Conservation (phyloP, 306 rosid genomes). For the Trichosanthes cucumerina region DNA sequence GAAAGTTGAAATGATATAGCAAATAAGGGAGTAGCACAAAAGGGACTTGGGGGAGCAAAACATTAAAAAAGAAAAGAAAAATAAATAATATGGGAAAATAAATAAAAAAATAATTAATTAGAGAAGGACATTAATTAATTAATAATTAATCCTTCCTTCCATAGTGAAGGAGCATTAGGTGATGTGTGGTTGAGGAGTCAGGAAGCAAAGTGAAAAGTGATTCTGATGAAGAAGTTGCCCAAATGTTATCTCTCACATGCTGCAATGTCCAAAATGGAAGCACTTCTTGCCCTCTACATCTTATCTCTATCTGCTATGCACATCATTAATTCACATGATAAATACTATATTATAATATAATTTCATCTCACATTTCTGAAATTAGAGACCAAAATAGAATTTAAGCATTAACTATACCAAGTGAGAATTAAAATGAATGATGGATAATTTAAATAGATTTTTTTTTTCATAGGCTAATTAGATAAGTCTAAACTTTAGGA, state of each 20-base stretch:
- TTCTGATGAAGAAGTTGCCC: constrained; percentile 50
- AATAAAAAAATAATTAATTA: constrained; percentile 10
- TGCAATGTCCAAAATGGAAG: constrained; percentile 80
- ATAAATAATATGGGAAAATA: not conserved
- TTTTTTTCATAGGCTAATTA: too few relatives aligned
- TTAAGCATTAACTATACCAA: too few relatives aligned
- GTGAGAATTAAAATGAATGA: too few relatives aligned
- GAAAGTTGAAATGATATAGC: not conserved
- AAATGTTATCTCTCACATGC: constrained; percentile 83
- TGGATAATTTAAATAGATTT: too few relatives aligned
- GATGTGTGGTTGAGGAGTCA: constrained; percentile 60
- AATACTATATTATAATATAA: too few relatives aligned
- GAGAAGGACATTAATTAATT: not conserved
- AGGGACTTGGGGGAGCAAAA: not conserved
- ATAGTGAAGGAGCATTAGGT: constrained; percentile 79
- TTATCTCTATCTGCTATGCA: constrained; percentile 74
- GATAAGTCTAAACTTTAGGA: too few relatives aligned
- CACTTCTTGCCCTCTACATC: constrained; percentile 82
- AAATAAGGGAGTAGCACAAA: constrained; percentile 3
- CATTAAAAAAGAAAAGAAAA: not conserved
- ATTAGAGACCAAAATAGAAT: too few relatives aligned
- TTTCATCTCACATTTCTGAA: too few relatives aligned
- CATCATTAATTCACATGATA: too few relatives aligned
- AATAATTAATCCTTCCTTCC: constrained; percentile 6
- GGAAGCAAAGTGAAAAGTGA: constrained; percentile 50